Percentiles rank a stretch among this genome's conserved stretches.
These are phyloP conservation scores for Collybiopsis confluens DNA, from an alignment of 768 basidiomycete species.

Conservation along the genomic window DNA sequence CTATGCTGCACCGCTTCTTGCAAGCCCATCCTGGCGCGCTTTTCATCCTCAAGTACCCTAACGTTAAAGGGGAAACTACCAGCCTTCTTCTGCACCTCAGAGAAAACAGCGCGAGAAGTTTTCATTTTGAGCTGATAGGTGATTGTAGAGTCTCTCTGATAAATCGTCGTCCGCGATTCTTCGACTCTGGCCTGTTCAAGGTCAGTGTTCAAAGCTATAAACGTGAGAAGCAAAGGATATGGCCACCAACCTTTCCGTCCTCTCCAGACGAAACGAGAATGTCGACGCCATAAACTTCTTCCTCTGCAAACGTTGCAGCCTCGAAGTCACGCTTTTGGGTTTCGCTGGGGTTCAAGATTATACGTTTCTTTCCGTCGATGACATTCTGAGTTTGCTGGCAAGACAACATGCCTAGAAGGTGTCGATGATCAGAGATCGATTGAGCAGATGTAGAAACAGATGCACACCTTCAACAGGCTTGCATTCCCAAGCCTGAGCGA, in stretches of 20 bases:
- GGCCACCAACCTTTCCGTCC: conserved; percentile 78
- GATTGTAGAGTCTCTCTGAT: conserved; percentile 80
- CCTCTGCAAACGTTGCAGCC: conserved; percentile 80
- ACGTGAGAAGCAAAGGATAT: background rate
- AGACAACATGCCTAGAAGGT: conserved; percentile 76
- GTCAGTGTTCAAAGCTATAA: conserved; percentile 5
- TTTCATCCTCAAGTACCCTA: conserved; percentile 91
- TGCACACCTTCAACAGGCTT: conserved; percentile 86
- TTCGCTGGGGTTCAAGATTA: conserved; percentile 87
- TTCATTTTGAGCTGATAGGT: conserved; percentile 98
- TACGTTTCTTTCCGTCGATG: conserved; percentile 94
- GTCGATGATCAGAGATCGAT: conserved; percentile 9
- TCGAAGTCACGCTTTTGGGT: conserved; percentile 84
- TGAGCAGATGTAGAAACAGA: background rate
- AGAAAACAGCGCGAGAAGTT: conserved; percentile 93
- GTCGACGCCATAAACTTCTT: conserved; percentile 94
- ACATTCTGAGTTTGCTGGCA: conserved; percentile 93
- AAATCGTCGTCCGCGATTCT: conserved; percentile 88
- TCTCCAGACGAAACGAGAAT: conserved; percentile 83
- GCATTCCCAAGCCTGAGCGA: conserved; percentile 72
- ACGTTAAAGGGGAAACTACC: conserved; percentile 98
- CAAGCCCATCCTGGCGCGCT: conserved; percentile 89
- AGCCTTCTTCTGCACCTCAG: conserved; percentile 96
- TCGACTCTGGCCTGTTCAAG: conserved; percentile 72
- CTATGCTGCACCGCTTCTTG: conserved; percentile 95